phyloP scores from a whole-genome alignment of 1,284 basidiomycete genomes.

The Ganoderma leucocontextum region DNA sequence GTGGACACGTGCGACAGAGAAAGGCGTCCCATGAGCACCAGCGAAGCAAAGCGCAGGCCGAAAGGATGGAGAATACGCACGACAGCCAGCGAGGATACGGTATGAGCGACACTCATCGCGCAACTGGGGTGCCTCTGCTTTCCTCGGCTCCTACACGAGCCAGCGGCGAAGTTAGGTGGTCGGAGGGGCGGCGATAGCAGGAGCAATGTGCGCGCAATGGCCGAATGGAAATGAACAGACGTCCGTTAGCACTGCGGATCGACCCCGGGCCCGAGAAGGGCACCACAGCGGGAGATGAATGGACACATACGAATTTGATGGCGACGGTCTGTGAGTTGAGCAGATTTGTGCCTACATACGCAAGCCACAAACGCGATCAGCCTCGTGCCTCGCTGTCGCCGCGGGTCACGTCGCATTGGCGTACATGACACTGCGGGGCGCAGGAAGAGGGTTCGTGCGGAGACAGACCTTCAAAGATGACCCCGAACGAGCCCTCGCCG shows the following conservation, averaged over 20 bases:
- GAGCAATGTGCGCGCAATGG: conserved; percentile 15
- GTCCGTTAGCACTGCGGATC: conserved; percentile 11
- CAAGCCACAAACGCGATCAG: neutral
- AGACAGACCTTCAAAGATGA: conserved; percentile 90
- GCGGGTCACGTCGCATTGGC: conserved; percentile 14
- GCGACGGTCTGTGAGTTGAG: conserved; percentile 96
- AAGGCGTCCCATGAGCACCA: neutral
- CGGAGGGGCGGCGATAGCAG: neutral
- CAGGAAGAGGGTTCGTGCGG: conserved; percentile 11
- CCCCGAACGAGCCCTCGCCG: conserved; percentile 91
- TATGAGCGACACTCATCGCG: conserved; percentile 97
- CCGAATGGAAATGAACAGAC: conserved; percentile 8
- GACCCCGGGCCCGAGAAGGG: neutral
- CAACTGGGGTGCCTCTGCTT: conserved; percentile 95
- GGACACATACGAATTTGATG: conserved; percentile 91
- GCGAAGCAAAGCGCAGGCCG: neutral
- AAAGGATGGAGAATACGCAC: conserved; percentile 59
- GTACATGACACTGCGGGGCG: conserved; percentile 12
- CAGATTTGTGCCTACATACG: conserved; percentile 84
- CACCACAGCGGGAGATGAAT: conserved; percentile 11
- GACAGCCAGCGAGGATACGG: conserved; percentile 91
- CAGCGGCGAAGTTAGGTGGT: conserved; percentile 19
- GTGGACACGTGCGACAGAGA: conserved; percentile 1
- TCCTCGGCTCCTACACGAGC: conserved; percentile 82
- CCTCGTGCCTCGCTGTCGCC: neutral